phyloP scores from a whole-genome alignment of 1,284 basidiomycete species.

The Cryptococcus neoformans region DNA sequence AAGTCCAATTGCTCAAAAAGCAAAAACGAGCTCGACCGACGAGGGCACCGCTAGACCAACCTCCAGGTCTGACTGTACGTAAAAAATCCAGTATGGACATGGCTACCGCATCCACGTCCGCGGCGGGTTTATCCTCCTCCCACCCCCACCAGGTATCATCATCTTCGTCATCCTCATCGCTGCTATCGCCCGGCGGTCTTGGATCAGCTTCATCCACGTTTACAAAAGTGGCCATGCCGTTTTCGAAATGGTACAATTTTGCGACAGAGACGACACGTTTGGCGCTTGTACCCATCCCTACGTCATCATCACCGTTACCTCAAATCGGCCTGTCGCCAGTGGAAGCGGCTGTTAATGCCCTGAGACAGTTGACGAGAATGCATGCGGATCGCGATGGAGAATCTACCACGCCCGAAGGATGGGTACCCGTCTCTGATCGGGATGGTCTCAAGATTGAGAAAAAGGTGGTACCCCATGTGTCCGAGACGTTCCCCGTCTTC shows the following conservation, averaged over 20 bases:
- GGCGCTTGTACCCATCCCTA: slow-evolving; percentile 41
- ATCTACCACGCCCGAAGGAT: slow-evolving; percentile 58
- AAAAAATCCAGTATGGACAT: slow-evolving; percentile 38
- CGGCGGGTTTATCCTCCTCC: not conserved
- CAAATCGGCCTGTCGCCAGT: slow-evolving; percentile 50
- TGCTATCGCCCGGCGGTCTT: too few species aligned
- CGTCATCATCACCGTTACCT: slow-evolving; percentile 44
- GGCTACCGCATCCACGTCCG: not conserved
- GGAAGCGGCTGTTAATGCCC: slow-evolving; percentile 75
- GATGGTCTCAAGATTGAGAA: slow-evolving; percentile 71
- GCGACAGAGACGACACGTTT: slow-evolving; percentile 58
- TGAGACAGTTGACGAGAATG: slow-evolving; percentile 73
- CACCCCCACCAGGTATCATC: slow-evolving; percentile 1
- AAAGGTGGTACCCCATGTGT: slow-evolving; percentile 72
- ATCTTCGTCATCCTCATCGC: too few species aligned
- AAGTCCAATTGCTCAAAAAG: slow-evolving; percentile 76
- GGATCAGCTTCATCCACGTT: slow-evolving; percentile 3
- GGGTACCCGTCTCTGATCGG: slow-evolving; percentile 78
- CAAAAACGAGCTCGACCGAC: slow-evolving; percentile 83
- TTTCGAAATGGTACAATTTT: slow-evolving; percentile 66
- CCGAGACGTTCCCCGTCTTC: slow-evolving; percentile 77
- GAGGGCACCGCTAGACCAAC: slow-evolving; percentile 87
- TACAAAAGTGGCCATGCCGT: slow-evolving; percentile 49
- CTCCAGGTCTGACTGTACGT: slow-evolving; percentile 71
- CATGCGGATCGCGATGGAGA: slow-evolving; percentile 59